phyloP scores from a whole-genome alignment of 164 flowering plant genomes.

The Tetrastigma voinierianum region DNA sequence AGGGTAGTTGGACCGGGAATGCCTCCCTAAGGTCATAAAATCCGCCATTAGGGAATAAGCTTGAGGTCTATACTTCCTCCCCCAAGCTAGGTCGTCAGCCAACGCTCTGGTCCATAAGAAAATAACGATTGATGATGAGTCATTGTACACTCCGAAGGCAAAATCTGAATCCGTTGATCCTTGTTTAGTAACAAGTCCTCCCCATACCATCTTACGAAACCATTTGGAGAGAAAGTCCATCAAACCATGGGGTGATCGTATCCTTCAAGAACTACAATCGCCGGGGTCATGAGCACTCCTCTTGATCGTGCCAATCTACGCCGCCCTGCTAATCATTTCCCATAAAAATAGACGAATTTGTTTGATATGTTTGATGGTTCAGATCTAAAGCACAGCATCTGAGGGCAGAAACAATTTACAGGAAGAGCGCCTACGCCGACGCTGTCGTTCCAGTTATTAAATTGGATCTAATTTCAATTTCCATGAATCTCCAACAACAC shows the following conservation, averaged over 20 bases:
- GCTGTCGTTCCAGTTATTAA: conserved; percentile 80
- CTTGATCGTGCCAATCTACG: conserved; percentile 88
- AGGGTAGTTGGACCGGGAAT: conserved; percentile 43
- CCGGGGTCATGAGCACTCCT: conserved; percentile 63
- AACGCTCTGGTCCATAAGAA: conserved; percentile 83
- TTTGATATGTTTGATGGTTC: conserved; percentile 42
- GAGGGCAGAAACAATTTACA: conserved; percentile 61
- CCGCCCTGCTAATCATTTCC: conserved; percentile 87
- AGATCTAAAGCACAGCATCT: conserved; percentile 66
- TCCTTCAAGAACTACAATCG: conserved; percentile 55
- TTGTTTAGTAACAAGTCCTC: conserved; percentile 77
- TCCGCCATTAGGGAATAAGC: conserved; percentile 82
- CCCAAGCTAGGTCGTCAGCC: conserved; percentile 84
- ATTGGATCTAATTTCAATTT: conserved; percentile 50
- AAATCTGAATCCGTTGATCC: conserved; percentile 76
- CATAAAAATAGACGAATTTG: conserved; percentile 83
- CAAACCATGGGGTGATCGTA: conserved; percentile 81
- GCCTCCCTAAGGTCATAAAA: conserved; percentile 63
- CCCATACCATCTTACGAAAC: conserved; percentile 85
- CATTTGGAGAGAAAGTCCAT: conserved; percentile 70
- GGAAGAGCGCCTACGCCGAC: conserved; percentile 37
- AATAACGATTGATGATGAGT: conserved; percentile 91
- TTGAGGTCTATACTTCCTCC: conserved; percentile 72
- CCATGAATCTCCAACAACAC: conserved; percentile 91
- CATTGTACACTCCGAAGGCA: conserved; percentile 84